phyloP scores from a whole-genome alignment of 345 rosid genomes.

The Aquilaria sinensis region DNA sequence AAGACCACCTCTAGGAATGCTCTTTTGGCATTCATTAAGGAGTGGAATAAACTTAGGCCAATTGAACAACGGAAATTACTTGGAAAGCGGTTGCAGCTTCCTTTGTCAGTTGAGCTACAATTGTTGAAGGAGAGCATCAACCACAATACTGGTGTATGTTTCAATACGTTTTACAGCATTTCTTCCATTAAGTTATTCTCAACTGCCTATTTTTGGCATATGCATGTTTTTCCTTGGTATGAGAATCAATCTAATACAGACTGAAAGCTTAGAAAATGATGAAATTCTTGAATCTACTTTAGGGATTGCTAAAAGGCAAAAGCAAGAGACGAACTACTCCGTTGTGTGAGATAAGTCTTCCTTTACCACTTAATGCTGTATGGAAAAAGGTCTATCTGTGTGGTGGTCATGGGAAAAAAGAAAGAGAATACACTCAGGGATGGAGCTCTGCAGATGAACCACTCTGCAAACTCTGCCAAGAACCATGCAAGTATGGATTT shows the following conservation, averaged over 20 bases:
- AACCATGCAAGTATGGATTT: constrained; percentile 60
- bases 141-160: constrained; percentile 59
- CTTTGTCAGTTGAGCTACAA: constrained; percentile 76
- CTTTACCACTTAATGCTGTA: constrained; percentile 68
- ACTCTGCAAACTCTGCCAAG: constrained; percentile 94
- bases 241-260: too few relatives aligned
- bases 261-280: too few relatives aligned
- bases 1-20: constrained; percentile 39
- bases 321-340: constrained; percentile 86
- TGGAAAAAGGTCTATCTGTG: constrained; percentile 66
- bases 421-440: constrained; percentile 75
- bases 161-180: neutral
- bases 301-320: constrained; percentile 90
- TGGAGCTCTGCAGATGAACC: constrained; percentile 71
- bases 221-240: neutral
- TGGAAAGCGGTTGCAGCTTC: constrained; percentile 89
- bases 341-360: constrained; percentile 49
- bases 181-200: neutral
- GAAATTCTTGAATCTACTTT: constrained; percentile 6
- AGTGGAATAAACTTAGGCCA: constrained; percentile 82
- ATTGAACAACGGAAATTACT: constrained; percentile 66
- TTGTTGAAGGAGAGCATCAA: constrained; percentile 73
- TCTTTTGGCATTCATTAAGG: constrained; percentile 44
- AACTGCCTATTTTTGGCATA: neutral
- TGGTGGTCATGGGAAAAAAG: constrained; percentile 46